phyloP scores from a whole-genome alignment of 2,329 filamentous ascomycete species.

The Colletotrichum sp. region DNA sequence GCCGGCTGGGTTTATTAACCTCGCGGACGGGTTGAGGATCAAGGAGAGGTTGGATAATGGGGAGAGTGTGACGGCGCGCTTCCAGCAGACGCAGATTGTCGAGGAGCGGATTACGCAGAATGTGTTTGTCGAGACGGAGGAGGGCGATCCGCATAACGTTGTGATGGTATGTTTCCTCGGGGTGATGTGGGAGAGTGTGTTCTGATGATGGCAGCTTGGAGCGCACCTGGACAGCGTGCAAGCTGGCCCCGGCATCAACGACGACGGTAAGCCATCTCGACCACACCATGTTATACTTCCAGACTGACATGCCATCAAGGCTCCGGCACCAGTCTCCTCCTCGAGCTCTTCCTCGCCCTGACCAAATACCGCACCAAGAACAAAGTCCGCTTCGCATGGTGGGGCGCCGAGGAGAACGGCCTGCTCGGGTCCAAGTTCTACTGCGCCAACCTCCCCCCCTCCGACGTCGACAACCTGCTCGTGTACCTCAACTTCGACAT shows the following conservation, averaged over 20 bases:
- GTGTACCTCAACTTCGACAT: conserved; percentile 49
- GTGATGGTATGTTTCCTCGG: conserved; percentile 29
- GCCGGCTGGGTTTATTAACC: conserved; percentile 33
- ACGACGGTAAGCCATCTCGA: conserved; percentile 34
- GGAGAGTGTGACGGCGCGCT: conserved; percentile 38
- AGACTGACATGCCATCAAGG: conserved; percentile 23
- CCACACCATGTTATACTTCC: too few species aligned
- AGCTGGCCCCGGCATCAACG: conserved; percentile 50
- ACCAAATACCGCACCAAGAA: conserved; percentile 38
- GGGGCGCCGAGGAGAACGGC: conserved; percentile 51
- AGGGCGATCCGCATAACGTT: conserved; percentile 47
- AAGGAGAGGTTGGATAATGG: conserved; percentile 42
- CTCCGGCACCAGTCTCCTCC: conserved; percentile 43
- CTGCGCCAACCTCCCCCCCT: conserved; percentile 35
- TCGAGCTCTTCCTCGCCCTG: conserved; percentile 46
- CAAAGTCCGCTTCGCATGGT: conserved; percentile 49
- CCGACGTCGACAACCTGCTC: conserved; percentile 40
- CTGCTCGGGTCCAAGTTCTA: conserved; percentile 41
- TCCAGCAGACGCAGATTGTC: conserved; percentile 39
- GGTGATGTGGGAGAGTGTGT: neutral
- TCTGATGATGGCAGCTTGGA: conserved; percentile 32
- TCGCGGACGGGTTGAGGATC: conserved; percentile 44
- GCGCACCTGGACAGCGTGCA: conserved; percentile 50
- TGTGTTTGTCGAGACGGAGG: conserved; percentile 49
- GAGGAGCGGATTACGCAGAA: conserved; percentile 48